Evolutionary conservation across 306 rosid species (phyloP).

Genomic region (Sesbania bispinosa): DNA sequence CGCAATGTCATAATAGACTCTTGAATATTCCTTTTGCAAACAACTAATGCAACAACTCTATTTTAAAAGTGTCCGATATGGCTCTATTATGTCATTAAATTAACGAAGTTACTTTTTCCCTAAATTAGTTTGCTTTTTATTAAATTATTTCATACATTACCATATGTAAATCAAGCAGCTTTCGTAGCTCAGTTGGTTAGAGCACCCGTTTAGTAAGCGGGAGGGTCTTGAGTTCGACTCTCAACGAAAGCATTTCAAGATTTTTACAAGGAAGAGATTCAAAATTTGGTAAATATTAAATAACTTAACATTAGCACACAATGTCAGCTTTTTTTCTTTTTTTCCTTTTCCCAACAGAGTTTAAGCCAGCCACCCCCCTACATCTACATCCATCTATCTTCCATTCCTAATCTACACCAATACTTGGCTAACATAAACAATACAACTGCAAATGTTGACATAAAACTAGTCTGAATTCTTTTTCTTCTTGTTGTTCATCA

Average conservation of each 20-base stretch:
- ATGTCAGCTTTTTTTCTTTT: neutral
- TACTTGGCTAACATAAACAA: no score
- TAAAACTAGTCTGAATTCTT: constrained; percentile 37
- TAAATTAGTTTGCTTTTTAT: no score
- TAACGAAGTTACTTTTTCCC: no score
- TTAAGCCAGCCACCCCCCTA: no score
- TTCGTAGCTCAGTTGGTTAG: constrained; percentile 63
- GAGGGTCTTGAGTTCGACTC: constrained; percentile 66
- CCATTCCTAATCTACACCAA: no score
- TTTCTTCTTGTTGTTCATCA: constrained; percentile 43
- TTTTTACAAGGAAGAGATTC: neutral
- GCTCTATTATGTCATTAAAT: neutral
- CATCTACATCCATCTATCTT: no score
- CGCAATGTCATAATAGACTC: no score
- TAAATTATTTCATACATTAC: accelerated
- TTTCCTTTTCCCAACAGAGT: no score
- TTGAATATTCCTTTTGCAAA: no score
- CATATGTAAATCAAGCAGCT: neutral
- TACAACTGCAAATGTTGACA: neutral
- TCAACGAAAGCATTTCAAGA: constrained; percentile 33
- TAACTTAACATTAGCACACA: neutral
- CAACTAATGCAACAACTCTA: neutral
- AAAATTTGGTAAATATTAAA: no score
- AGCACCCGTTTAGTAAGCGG: constrained; percentile 66
- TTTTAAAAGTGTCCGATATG: neutral